phyloP scores from a whole-genome alignment of 202 grass and related monocot species.

The Zizania palustris region DNA sequence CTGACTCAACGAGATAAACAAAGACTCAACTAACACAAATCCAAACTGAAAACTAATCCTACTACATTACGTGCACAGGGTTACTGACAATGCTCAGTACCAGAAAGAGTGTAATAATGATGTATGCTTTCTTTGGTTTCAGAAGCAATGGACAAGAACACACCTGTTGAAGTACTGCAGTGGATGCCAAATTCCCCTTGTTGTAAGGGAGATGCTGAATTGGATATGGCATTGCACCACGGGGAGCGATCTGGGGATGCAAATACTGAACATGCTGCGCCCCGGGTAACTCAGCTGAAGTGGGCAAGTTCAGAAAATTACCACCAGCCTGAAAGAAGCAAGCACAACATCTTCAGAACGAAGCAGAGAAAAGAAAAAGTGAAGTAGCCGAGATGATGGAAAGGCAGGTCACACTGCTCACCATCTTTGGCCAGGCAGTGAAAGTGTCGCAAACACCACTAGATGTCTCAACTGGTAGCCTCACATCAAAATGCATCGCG shows the following conservation, averaged over 20 bases:
- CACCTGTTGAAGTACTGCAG: conserved; percentile 49
- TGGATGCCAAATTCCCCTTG: conserved; percentile 16
- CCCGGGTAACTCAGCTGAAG: neutral
- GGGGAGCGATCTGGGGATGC: conserved; percentile 19
- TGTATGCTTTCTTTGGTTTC: neutral
- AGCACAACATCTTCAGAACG: neutral
- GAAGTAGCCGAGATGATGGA: neutral
- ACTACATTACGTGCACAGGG: too few species aligned
- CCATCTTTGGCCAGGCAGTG: conserved; percentile 35
- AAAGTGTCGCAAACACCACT: neutral
- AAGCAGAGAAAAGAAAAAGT: neutral
- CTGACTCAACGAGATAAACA: too few species aligned
- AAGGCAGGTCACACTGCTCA: conserved; percentile 12
- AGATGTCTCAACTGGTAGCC: neutral
- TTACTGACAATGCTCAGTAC: neutral
- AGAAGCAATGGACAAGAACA: neutral
- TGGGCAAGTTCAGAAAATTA: conserved; percentile 32
- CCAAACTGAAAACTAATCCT: too few species aligned
- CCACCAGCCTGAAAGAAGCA: conserved; percentile 39
- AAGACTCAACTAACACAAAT: too few species aligned
- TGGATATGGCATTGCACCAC: conserved; percentile 9
- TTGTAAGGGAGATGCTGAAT: conserved; percentile 40
- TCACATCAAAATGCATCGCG: neutral
- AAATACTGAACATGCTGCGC: conserved; percentile 49
- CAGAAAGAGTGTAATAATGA: neutral